These are phyloP conservation scores for Fusarium udum DNA, from an alignment of 2,329 filamentous ascomycete genomes.

Conservation along the genomic window DNA sequence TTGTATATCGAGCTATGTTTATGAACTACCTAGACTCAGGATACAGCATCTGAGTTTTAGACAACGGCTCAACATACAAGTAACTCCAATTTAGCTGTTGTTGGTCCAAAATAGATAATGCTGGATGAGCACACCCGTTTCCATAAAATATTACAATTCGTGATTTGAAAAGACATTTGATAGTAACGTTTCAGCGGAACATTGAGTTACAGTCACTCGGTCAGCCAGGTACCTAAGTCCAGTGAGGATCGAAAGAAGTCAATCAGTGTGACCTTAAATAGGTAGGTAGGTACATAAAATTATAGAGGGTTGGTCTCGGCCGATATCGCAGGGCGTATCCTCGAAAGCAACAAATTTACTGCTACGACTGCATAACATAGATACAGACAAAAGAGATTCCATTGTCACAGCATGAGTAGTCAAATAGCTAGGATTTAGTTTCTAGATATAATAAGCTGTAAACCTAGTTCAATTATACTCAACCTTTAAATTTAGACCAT, in stretches of 20 bases:
- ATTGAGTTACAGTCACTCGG: background rate
- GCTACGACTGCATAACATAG: background rate
- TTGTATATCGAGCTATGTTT: background rate
- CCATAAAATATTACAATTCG: background rate
- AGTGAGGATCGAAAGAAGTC: background rate
- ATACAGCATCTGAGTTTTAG: background rate
- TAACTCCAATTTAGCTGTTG: background rate
- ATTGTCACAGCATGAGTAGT: background rate
- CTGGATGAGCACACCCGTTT: background rate
- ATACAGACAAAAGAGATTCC: background rate
- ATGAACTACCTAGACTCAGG: background rate
- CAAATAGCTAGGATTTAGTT: no score
- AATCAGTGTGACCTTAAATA: background rate
- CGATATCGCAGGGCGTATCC: slow-evolving; percentile 15
- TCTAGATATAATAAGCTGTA: background rate
- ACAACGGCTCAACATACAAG: background rate
- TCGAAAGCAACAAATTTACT: background rate
- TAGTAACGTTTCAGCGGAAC: background rate
- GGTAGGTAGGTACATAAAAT: background rate
- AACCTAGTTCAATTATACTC: background rate
- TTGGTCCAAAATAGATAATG: background rate
- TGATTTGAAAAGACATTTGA: background rate
- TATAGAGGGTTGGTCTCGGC: background rate
- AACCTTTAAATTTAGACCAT: background rate
- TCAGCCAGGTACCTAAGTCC: no score